phyloP scores from a whole-genome alignment of 2,329 filamentous ascomycete genomes.

The Calonectria crousiana region DNA sequence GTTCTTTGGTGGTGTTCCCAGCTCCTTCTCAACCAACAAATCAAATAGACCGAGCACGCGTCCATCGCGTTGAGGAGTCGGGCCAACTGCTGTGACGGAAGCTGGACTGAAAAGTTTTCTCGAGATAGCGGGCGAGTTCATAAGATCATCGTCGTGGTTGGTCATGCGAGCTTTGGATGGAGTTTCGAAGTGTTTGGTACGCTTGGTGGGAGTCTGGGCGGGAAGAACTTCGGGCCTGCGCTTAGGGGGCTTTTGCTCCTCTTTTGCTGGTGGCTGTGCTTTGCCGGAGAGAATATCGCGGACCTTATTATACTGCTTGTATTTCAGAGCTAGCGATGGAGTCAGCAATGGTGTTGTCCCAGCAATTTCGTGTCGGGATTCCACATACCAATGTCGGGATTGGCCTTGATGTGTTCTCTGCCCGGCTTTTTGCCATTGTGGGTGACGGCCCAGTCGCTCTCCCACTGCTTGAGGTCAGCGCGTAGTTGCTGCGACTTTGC shows the following conservation, averaged over 20 bases:
- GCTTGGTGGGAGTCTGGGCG: constrained; percentile 65
- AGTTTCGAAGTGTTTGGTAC: constrained; percentile 59
- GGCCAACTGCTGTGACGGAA: constrained; percentile 74
- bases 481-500: constrained; percentile 67
- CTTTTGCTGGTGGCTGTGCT: constrained; percentile 54
- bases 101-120: constrained; percentile 71
- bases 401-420: constrained; percentile 81
- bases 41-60: constrained; percentile 84
- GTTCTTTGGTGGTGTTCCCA: constrained; percentile 63
- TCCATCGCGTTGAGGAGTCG: constrained; percentile 84
- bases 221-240: constrained; percentile 53
- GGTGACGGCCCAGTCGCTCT: constrained; percentile 72
- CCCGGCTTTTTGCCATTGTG: constrained; percentile 77
- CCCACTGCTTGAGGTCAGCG: constrained; percentile 80
- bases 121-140: constrained; percentile 67
- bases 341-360: neutral
- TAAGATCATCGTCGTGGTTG: constrained; percentile 56
- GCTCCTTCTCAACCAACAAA: constrained; percentile 66
- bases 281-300: constrained; percentile 71
- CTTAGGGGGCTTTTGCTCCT: constrained; percentile 53
- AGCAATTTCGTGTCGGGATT: neutral
- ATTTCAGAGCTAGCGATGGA: constrained; percentile 70
- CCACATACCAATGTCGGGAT: constrained; percentile 75
- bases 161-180: constrained; percentile 55
- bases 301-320: constrained; percentile 80